These are phyloP conservation scores for Mycena vulgaris DNA, from an alignment of 768 basidiomycete species.

Conservation along the genomic window DNA sequence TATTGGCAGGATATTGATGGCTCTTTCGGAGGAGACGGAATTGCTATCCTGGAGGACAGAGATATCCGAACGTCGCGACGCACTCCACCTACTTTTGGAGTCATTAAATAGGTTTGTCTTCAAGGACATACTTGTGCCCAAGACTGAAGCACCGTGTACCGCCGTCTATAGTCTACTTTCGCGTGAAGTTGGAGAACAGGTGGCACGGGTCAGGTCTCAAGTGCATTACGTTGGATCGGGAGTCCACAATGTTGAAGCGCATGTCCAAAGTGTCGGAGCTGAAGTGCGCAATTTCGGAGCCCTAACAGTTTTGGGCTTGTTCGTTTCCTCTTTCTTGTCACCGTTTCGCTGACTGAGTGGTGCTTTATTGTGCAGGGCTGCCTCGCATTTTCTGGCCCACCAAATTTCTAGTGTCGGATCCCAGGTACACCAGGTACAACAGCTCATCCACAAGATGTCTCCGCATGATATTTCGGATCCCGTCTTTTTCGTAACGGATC, in stretches of 20 bases:
- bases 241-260: conserved; percentile 1
- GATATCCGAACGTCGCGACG: conserved; percentile 9
- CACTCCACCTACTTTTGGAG: neutral
- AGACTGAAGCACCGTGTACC: neutral
- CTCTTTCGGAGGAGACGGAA: neutral
- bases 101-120: conserved; percentile 1
- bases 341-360: neutral
- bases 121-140: neutral
- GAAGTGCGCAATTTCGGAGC: neutral
- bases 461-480: neutral
- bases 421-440: neutral
- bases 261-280: conserved; percentile 1
- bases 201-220: conserved; percentile 10
- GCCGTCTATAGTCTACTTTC: neutral
- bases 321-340: neutral
- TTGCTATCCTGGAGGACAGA: conserved; percentile 1
- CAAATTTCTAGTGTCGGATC: neutral
- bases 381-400: neutral
- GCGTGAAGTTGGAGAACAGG: neutral
- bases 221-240: neutral
- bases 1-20: conserved; percentile 4
- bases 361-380: neutral
- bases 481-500: conserved; percentile 17
- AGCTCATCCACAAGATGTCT: neutral
- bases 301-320: neutral